Base-by-base conservation (phyloP, 2,329 filamentous ascomycete genomes). In the Talaromyces sp. region DNA sequence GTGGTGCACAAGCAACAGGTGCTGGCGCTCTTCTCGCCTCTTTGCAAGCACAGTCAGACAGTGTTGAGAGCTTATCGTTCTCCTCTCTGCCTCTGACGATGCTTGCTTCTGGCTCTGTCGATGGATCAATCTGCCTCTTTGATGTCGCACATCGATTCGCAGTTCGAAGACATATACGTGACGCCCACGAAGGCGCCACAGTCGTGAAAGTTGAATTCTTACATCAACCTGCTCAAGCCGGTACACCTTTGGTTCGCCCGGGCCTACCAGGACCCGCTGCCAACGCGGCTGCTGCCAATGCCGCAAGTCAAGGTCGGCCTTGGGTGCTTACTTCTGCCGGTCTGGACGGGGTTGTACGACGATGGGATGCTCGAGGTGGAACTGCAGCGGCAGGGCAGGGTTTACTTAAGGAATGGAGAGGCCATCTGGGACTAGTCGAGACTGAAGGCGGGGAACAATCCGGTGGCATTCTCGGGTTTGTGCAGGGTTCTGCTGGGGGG, bases 191-290 rank as follows among this genome's bases (percentile, higher is more conserved):
- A 67, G 90, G 91, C n/a, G 89, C 89, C 70, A 89, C 91, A 1
- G 91, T 99, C 21, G 93, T 98, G 65, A 93, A 96, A 77, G 87
- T 98, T 4, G 92, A 97, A 64, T 99, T 96, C 71, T 85, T 96
- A 25, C 72, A 63, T 81, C 81, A 72, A 79, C 54, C 72, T 2
- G 74, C 75, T 4, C 70, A 70, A n/a, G 63, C 69, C 58, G 61
- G 70, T 62, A 31, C 68, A 54, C 62, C 57, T 5, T 12, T 58
- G 21, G n/a, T 28, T 33, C 70, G 69, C 14, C 65, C 72, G 2
- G 68, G 66, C 1, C 65, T 72, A 11, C 57, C 69, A 46, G 68
- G 71, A 2, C 52, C 70, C 25, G 67, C 71, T 31, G 35, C 56
- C 5, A 39, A 66, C 25, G 68, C 70, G 3, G 66, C 70, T 16